Base-by-base conservation (phyloP, 148 eudicot genomes). In the Rhododendron mucronatum region DNA sequence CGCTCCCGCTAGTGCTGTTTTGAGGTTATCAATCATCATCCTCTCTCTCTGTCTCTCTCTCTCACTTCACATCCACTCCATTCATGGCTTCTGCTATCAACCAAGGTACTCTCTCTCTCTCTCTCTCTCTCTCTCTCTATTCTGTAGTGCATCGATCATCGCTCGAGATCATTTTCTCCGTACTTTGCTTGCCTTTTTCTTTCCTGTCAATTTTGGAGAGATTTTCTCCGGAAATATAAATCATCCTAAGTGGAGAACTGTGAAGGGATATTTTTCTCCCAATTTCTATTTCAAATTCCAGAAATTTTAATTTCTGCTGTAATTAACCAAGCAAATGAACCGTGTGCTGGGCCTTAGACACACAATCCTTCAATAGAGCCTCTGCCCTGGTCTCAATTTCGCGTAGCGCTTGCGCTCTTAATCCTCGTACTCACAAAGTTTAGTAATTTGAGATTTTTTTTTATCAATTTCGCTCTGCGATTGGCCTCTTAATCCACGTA, bases 81-180 rank as follows among this genome's bases (percentile, higher is more conserved):
- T 30, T 1, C 74, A 87, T 87, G 88, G 80, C 48, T 83, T 80
- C 89, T 26, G 26, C 81, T 41, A 53, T 51, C 16, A 28, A 39
- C 1, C 65, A 84, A 87, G 89, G 89, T 84, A 79, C 57, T 78
- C 3, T 84, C 28, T 79, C 37, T 55, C 67, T 67, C 41, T 78
- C 82, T 21, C 41, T 82, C 14, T 81, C 69, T 39, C 41, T 39
- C 41, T 39, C 44, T 39, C 45, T 41, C 45, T 39, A 44, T 44
- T 78, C 82, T n/a, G 4, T 23, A 20, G 30, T 45, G 57, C 6
- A 78, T 28, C 21, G 76, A 33, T n/a, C 15, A 57, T 79, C 15
- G 37, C 61, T 44, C 82, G 16, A 77, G 15, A n/a, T 85, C 47
- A 41, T 65, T 12, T 39, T 47, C 33, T 63, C 30, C 5, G 2